These are phyloP conservation scores for Flaveria sonorensis DNA, from an alignment of 129 eudicot genomes.

Conservation along the genomic window DNA sequence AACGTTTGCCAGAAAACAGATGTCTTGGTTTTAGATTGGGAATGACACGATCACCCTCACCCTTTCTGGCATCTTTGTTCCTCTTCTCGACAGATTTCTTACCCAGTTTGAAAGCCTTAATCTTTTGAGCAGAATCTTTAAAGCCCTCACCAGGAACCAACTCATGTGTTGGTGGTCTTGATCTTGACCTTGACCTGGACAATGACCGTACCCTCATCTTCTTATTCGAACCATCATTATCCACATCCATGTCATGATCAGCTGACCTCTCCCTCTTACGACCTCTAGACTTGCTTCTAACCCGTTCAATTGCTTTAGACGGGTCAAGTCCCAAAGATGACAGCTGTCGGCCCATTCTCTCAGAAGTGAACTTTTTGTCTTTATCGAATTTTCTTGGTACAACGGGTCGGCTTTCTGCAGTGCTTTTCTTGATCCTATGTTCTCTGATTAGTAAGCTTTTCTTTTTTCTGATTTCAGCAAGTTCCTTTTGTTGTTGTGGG, in stretches of 20 bases:
- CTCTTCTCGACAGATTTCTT: constrained; percentile 56
- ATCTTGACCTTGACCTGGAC: constrained; percentile 46
- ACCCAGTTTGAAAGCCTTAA: constrained; percentile 61
- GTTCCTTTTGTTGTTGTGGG: constrained; percentile 62
- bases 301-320: constrained; percentile 57
- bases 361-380: constrained; percentile 58
- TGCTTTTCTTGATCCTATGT: constrained; percentile 81
- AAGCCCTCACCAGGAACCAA: constrained; percentile 84
- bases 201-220: constrained; percentile 60
- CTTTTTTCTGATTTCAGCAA: constrained; percentile 74
- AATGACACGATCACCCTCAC: constrained; percentile 80
- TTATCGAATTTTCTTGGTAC: constrained; percentile 85
- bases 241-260: constrained; percentile 69
- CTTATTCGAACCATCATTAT: constrained; percentile 55
- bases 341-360: constrained; percentile 87
- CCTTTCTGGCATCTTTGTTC: constrained; percentile 73
- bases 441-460: constrained; percentile 68
- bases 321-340: constrained; percentile 78
- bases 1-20: constrained; percentile 77
- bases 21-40: constrained; percentile 82
- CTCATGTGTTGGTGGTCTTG: constrained; percentile 64
- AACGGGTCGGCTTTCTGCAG: constrained; percentile 78
- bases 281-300: constrained; percentile 82
- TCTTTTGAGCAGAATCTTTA: constrained; percentile 67
- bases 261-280: constrained; percentile 85